A percentile compares a stretch with the other conserved stretches of the same genome.
These are phyloP conservation scores for Aphanomyces cochlioides DNA, from an alignment of 352 stramenopile genomes.

Conservation along the genomic window DNA sequence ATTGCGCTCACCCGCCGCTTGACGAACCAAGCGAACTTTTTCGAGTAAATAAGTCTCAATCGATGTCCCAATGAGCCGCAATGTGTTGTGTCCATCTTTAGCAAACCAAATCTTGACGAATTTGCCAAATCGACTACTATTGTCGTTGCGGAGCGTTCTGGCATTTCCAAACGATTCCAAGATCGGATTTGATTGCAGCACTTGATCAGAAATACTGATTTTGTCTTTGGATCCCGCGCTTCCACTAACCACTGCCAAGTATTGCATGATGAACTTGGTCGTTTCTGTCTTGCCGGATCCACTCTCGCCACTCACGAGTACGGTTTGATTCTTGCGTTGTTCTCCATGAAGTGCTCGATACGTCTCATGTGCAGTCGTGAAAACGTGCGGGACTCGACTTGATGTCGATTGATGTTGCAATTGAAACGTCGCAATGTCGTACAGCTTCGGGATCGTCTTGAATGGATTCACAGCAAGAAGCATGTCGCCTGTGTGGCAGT, in stretches of 20 bases:
- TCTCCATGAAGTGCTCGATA: constrained; percentile 26
- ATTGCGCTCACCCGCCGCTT: constrained; percentile 34
- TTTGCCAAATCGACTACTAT: constrained; percentile 45
- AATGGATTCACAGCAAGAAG: constrained; percentile 35
- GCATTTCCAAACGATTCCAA: constrained; percentile 49
- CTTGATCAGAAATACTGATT: constrained; percentile 35
- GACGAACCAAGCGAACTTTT: constrained; percentile 38
- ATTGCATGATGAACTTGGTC: constrained; percentile 40
- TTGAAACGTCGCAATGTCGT: constrained; percentile 26
- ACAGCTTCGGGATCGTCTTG: constrained; percentile 28
- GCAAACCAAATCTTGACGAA: constrained; percentile 45
- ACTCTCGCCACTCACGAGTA: constrained; percentile 39
- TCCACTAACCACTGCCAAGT: constrained; percentile 28
- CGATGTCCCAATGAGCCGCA: constrained; percentile 35
- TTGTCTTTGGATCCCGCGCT: not conserved
- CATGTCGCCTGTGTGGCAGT: constrained; percentile 32
- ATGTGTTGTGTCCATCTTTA: not conserved
- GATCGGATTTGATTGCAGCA: constrained; percentile 50
- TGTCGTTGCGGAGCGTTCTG: constrained; percentile 40
- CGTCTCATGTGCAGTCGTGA: constrained; percentile 34
- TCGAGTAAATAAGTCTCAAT: constrained; percentile 47
- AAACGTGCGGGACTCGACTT: constrained; percentile 32
- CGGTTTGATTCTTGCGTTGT: constrained; percentile 33
- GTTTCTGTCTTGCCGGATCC: constrained; percentile 36
- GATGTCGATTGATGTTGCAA: not conserved